phyloP scores from a whole-genome alignment of 2,329 filamentous ascomycete species.

The Cytospora paraplurivora region DNA sequence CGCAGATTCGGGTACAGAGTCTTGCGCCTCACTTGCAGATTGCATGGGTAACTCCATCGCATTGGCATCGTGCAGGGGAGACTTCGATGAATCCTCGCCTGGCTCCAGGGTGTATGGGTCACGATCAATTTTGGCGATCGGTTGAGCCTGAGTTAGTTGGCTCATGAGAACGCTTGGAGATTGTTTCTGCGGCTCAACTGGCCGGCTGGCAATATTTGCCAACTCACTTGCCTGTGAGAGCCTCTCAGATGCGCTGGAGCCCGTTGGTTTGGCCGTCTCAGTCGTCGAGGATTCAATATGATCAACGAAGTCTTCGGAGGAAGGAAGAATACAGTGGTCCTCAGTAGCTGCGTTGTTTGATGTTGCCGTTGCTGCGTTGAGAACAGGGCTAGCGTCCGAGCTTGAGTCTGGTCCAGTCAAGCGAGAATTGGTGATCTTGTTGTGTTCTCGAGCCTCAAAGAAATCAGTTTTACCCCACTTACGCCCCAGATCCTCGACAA shows the following conservation, averaged over 20 bases:
- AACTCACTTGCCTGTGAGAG: background rate
- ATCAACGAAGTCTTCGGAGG: background rate
- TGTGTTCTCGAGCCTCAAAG: constrained; percentile 35
- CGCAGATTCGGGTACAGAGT: constrained; percentile 16
- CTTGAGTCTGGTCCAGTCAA: background rate
- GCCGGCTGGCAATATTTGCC: background rate
- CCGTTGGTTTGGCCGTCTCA: background rate
- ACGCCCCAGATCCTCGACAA: constrained; percentile 27
- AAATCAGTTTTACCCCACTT: constrained; percentile 34
- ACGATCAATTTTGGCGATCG: background rate
- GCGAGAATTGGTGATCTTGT: constrained; percentile 29
- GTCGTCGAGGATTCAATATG: background rate
- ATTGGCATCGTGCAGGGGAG: constrained; percentile 2
- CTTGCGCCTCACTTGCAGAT: background rate
- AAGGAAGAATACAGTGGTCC: background rate
- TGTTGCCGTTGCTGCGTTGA: background rate
- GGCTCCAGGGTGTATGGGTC: background rate
- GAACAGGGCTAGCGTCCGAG: background rate
- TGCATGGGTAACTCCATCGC: background rate
- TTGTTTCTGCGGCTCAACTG: background rate
- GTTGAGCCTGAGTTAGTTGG: background rate
- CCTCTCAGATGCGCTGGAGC: background rate
- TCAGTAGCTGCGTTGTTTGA: background rate
- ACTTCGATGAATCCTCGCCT: constrained; percentile 13
- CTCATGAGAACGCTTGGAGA: background rate